These are phyloP conservation scores for Bipolaris bicolor DNA, from an alignment of 2,329 filamentous ascomycete genomes.

Conservation along the genomic window DNA sequence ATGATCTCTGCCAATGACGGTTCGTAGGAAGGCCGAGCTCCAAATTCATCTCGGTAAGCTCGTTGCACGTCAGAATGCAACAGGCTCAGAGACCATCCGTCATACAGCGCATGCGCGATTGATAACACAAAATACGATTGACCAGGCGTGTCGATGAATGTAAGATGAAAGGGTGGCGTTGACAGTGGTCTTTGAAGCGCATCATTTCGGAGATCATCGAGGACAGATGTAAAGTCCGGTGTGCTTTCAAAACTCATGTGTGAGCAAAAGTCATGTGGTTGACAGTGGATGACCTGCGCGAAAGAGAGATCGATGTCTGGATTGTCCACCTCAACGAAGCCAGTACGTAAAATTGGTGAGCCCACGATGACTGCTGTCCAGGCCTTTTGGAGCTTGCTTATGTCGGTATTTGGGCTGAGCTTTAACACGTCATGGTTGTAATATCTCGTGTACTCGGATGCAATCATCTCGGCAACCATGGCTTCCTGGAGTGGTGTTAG, in stretches of 20 bases:
- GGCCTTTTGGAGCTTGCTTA: conserved; percentile 63
- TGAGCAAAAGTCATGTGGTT: conserved; percentile 45
- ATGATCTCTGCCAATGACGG: conserved; percentile 63
- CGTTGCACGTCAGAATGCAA: conserved; percentile 72
- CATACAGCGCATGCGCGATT: conserved; percentile 85
- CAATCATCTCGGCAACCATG: conserved; percentile 81
- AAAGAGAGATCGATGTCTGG: conserved; percentile 61
- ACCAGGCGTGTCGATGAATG: conserved; percentile 42
- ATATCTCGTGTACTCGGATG: conserved; percentile 75
- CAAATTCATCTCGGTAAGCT: conserved; percentile 63
- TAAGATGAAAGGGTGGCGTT: conserved; percentile 46
- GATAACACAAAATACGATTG: conserved; percentile 65
- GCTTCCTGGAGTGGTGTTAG: conserved; percentile 85
- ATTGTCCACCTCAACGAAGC: conserved; percentile 71
- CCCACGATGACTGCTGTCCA: conserved; percentile 65
- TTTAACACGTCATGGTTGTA: conserved; percentile 83
- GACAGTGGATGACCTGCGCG: conserved; percentile 60
- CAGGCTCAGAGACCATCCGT: conserved; percentile 81
- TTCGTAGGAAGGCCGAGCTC: conserved; percentile 57
- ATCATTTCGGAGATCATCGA: conserved; percentile 49
- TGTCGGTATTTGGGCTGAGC: conserved; percentile 61
- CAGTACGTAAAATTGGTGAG: conserved; percentile 77
- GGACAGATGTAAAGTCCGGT: conserved; percentile 38
- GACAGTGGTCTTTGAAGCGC: conserved; percentile 10
- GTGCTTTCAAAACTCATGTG: conserved; percentile 25